phyloP scores from a whole-genome alignment of 371 early-diverging fungal species.

The Umbelopsis sp. region DNA sequence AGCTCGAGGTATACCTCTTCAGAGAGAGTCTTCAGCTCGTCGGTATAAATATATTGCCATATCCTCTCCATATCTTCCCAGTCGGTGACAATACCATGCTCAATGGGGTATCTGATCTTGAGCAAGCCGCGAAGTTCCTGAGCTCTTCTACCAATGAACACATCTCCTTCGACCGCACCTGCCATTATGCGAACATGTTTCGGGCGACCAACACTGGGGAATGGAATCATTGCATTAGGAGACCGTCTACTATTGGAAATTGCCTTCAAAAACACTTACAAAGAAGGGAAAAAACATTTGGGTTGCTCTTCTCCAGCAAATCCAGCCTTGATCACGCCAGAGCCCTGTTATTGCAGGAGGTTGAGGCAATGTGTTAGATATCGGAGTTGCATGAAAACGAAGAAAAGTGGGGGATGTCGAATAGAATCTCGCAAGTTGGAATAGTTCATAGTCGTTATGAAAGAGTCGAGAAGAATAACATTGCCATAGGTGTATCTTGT shows the following conservation, averaged over 20 bases:
- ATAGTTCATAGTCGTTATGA: slow-evolving; percentile 11
- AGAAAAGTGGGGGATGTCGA: not conserved
- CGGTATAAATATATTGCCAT: slow-evolving; percentile 93
- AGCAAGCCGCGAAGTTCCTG: slow-evolving; percentile 93
- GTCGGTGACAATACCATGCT: slow-evolving; percentile 94
- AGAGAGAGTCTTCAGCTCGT: slow-evolving; percentile 90
- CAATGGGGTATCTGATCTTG: slow-evolving; percentile 91
- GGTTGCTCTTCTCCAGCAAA: slow-evolving; percentile 97
- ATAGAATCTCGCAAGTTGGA: slow-evolving; percentile 1
- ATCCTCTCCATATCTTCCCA: slow-evolving; percentile 98
- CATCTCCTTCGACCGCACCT: slow-evolving; percentile 95
- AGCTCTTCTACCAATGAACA: slow-evolving; percentile 92
- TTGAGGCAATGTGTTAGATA: not conserved
- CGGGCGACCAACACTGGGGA: slow-evolving; percentile 87
- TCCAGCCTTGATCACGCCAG: slow-evolving; percentile 96
- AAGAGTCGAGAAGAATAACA: not conserved
- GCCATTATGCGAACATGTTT: slow-evolving; percentile 96
- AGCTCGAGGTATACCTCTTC: slow-evolving; percentile 76
- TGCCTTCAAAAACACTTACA: slow-evolving; percentile 49
- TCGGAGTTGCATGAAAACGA: slow-evolving; percentile 4
- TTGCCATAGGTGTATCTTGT: too few species aligned
- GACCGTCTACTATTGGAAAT: not conserved
- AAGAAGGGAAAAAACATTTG: slow-evolving; percentile 90
- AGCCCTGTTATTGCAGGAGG: slow-evolving; percentile 72
- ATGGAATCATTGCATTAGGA: not conserved